Base-by-base conservation (phyloP, 305 asterid genomes). In the Plantago coronopus region DNA sequence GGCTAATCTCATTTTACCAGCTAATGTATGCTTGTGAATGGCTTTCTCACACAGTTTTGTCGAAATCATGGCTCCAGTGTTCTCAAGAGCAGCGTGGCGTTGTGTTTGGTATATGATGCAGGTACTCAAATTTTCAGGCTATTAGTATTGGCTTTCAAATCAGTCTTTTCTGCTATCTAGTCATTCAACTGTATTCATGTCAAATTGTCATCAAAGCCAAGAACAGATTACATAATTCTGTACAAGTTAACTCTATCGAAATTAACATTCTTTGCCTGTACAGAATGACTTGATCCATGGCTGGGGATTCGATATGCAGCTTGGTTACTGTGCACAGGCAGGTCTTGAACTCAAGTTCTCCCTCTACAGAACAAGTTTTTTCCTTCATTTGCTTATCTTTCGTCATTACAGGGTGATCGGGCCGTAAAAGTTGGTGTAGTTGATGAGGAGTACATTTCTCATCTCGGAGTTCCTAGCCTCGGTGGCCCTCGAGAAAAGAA, bases 61-160 rank as follows among this genome's bases (percentile, higher is more conserved):
- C 59, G 98, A 91, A 76, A 80, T 88, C 91, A 91, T 91, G 98
- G 98, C 96, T 62, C 98, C 98, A 1, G 98, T 88, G 47, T 91
- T 91, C 76, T 86, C 98, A 13, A 79, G 78, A 66, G 94, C 95
- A 14, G 96, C 98, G 45, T 91, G 98, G 98, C 91, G 87, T 69
- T 91, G 98, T 70, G 79, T 79, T 48, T 91, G 98, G 98, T 77
- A 81, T 71, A 79, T 91, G 87, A 69, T 91, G 66, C 98, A 91
- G 97, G 98, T 89, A 63, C 10, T 29, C 37, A 47, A 40, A 37
- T 38, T 25, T 47, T n/a, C n/a, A n/a, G n/a, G 8, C 56, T 29
- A 29, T 25, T 42, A 44, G 17, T 38, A 17, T 6, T 56, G 27
- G 21, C 37, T 19, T 22, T 17, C 12, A 6, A 50, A n/a, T 50